Evolutionary conservation across 2,329 filamentous ascomycete species (phyloP).

Genomic region (Sclerotinia glacialis): DNA sequence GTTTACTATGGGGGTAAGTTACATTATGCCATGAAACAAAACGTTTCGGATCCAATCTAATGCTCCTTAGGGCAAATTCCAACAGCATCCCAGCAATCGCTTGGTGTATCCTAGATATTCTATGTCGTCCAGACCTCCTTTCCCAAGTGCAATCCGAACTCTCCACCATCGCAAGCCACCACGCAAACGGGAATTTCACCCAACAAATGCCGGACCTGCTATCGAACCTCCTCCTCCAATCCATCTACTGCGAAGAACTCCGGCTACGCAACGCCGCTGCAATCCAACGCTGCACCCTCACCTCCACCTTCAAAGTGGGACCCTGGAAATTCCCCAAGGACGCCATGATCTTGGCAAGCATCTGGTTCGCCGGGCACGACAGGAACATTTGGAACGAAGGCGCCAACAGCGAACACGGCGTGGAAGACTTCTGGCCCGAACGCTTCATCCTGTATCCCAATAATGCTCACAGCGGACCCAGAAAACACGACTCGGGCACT

Average conservation of each 20-base stretch:
- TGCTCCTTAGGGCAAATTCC: constrained; percentile 29
- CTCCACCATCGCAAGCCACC: constrained; percentile 21
- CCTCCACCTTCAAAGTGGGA: constrained; percentile 35
- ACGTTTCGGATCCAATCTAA: constrained; percentile 12
- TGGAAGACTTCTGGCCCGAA: constrained; percentile 41
- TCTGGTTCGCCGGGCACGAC: constrained; percentile 30
- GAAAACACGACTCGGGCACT: constrained; percentile 11
- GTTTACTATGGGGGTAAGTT: constrained; percentile 33
- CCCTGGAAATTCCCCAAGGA: constrained; percentile 36
- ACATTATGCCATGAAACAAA: not conserved
- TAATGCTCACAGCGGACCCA: constrained; percentile 36
- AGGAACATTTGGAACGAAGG: constrained; percentile 38
- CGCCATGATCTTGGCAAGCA: constrained; percentile 33
- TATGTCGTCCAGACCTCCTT: constrained; percentile 30
- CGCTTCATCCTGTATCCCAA: constrained; percentile 40
- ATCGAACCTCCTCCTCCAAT: constrained; percentile 37
- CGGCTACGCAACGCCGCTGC: constrained; percentile 34
- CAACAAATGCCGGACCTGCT: constrained; percentile 28
- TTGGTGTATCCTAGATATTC: constrained; percentile 36
- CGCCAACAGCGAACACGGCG: constrained; percentile 31
- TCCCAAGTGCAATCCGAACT: constrained; percentile 29
- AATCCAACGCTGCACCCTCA: constrained; percentile 26
- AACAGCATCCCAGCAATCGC: constrained; percentile 33
- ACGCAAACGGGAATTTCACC: not conserved
- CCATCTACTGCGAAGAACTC: constrained; percentile 41